A percentile compares a stretch with the other conserved stretches of the same genome.
Evolutionary conservation across 768 basidiomycete species (phyloP).

Genomic region (Leucosporidium yakuticum): DNA sequence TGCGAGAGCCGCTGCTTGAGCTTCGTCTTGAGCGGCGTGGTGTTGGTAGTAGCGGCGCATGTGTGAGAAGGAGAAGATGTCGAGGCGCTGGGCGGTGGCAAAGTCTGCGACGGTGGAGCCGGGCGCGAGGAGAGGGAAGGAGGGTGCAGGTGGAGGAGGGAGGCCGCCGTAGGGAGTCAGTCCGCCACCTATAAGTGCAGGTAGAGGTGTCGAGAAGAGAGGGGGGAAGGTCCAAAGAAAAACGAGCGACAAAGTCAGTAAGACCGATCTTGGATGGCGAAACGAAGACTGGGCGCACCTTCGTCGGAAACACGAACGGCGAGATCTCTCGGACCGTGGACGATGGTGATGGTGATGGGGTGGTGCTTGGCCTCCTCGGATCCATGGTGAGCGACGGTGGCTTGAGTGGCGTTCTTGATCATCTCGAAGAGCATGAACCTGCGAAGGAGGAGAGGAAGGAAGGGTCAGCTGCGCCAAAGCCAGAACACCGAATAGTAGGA

Average conservation of each 20-base stretch:
- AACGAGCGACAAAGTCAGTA: neutral
- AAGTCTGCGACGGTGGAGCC: neutral
- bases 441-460: conserved; percentile 6
- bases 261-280: neutral
- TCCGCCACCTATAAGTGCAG: conserved; percentile 15
- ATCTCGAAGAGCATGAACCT: conserved; percentile 77
- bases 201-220: conserved; percentile 4
- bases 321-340: conserved; percentile 65
- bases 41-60: conserved; percentile 47
- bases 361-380: conserved; percentile 43
- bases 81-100: conserved; percentile 44
- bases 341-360: conserved; percentile 68
- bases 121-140: neutral
- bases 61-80: conserved; percentile 86
- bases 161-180: conserved; percentile 63
- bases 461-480: conserved; percentile 55
- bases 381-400: conserved; percentile 47
- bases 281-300: conserved; percentile 49
- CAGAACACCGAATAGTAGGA: no score
- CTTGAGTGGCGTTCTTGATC: conserved; percentile 58
- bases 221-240: neutral
- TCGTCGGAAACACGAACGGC: conserved; percentile 84
- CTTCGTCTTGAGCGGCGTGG: conserved; percentile 5
- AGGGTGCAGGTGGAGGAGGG: conserved; percentile 38
- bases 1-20: neutral